Evolutionary conservation across 305 asterid genomes (phyloP).

Genomic region (Striga hermonthica): DNA sequence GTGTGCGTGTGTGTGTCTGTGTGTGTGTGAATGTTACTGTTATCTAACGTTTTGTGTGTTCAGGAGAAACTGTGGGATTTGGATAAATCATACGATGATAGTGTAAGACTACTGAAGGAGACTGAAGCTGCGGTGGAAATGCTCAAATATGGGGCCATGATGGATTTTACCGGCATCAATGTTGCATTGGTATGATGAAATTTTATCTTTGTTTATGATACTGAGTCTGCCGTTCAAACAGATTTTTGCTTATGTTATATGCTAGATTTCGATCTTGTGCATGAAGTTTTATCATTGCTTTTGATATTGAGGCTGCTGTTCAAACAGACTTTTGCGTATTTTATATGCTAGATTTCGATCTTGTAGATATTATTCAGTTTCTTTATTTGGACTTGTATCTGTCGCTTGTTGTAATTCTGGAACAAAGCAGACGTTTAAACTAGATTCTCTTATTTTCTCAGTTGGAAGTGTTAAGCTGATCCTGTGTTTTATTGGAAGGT

Average conservation of each 20-base stretch:
- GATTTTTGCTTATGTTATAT: slow-evolving; percentile 1
- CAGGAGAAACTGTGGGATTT: slow-evolving; percentile 72
- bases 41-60: slow-evolving; percentile 3
- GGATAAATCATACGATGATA: slow-evolving; percentile 54
- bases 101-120: slow-evolving; percentile 64
- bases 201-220: slow-evolving; percentile 10
- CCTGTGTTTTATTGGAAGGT: slow-evolving; percentile 52
- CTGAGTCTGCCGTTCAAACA: slow-evolving; percentile 25
- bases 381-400: not conserved
- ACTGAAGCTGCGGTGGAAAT: slow-evolving; percentile 91
- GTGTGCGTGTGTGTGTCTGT: not conserved
- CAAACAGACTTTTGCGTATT: not conserved
- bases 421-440: not conserved
- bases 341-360: too few species aligned
- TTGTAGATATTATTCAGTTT: too few species aligned
- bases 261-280: slow-evolving; percentile 2
- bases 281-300: not conserved
- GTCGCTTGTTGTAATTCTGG: not conserved
- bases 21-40: not conserved
- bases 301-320: slow-evolving; percentile 13
- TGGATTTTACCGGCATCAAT: slow-evolving; percentile 69
- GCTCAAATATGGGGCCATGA: slow-evolving; percentile 83
- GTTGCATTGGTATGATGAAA: slow-evolving; percentile 49
- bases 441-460: not conserved
- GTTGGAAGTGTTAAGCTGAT: not conserved